A percentile compares a stretch with the other conserved stretches of the same genome.
phyloP scores from a whole-genome alignment of 371 early-diverging fungal genomes.

The Cokeromyces recurvatus region DNA sequence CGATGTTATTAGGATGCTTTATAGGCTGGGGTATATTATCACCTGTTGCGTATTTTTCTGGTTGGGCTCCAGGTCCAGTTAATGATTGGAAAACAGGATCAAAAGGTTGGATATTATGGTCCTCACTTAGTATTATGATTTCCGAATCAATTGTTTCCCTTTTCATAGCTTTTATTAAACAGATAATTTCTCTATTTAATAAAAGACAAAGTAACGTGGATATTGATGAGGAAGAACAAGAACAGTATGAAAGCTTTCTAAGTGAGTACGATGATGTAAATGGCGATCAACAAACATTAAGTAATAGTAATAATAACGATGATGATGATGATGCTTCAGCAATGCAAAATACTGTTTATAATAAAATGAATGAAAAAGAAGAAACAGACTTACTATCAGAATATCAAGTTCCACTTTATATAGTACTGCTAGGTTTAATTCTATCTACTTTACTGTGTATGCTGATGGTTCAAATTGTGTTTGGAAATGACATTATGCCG shows the following conservation, averaged over 20 bases:
- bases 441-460: constrained; percentile 55
- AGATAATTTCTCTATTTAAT: background rate
- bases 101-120: constrained; percentile 78
- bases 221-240: background rate
- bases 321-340: constrained; percentile 10
- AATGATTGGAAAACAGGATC: constrained; percentile 65
- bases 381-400: constrained; percentile 36
- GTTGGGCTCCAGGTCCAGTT: constrained; percentile 75
- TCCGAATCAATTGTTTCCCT: constrained; percentile 65
- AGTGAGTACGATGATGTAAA: background rate
- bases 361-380: constrained; percentile 9
- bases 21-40: constrained; percentile 77
- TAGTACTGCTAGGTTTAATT: constrained; percentile 58
- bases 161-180: constrained; percentile 38
- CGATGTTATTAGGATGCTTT: constrained; percentile 70
- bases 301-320: background rate
- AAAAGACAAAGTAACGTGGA: background rate
- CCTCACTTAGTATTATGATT: constrained; percentile 75
- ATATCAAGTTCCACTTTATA: constrained; percentile 50
- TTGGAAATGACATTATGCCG: constrained; percentile 42
- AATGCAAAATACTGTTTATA: constrained; percentile 4
- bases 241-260: too few species aligned
- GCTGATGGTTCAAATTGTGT: constrained; percentile 49
- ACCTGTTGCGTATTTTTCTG: constrained; percentile 55
- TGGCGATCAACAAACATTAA: background rate